Evolutionary conservation across 495 filamentous ascomycete species (phyloP).

Genomic region (Ascodesmis nigricans): DNA sequence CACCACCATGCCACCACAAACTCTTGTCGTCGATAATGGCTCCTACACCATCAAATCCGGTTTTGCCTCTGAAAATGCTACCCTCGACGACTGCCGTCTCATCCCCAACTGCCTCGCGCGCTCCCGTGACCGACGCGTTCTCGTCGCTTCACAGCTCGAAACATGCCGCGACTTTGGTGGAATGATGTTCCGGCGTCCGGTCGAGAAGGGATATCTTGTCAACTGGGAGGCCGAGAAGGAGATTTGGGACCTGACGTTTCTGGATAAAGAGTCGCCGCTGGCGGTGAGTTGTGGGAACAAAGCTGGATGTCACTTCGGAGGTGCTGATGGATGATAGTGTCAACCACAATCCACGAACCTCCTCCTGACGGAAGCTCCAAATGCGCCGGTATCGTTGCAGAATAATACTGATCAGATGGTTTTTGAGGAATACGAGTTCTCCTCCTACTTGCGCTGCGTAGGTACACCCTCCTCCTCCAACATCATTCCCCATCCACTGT

Average conservation of each 20-base stretch:
- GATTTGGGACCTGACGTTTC: constrained; percentile 83
- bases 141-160: constrained; percentile 59
- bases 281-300: constrained; percentile 7
- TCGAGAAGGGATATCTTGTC: constrained; percentile 79
- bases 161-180: constrained; percentile 77
- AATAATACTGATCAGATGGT: constrained; percentile 86
- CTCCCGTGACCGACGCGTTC: constrained; percentile 53
- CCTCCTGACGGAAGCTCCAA: constrained; percentile 77
- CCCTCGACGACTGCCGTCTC: constrained; percentile 36
- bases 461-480: constrained; percentile 36
- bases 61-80: constrained; percentile 31
- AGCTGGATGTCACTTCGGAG: constrained; percentile 18
- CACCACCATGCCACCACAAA: constrained; percentile 32
- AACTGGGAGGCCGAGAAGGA: constrained; percentile 95
- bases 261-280: constrained; percentile 47
- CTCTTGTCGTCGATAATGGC: constrained; percentile 85
- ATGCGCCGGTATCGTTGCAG: constrained; percentile 57
- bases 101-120: constrained; percentile 80
- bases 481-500: constrained; percentile 3
- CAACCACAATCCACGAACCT: constrained; percentile 64
- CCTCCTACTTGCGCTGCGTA: constrained; percentile 53
- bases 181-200: constrained; percentile 63
- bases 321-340: constrained; percentile 28
- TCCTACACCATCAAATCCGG: constrained; percentile 86
- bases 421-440: constrained; percentile 96